Evolutionary conservation across 2,329 filamentous ascomycete genomes (phyloP), one percentile per base, ranked within the genome.

Genomic region (Aspergillus pseudoglaucus): DNA sequence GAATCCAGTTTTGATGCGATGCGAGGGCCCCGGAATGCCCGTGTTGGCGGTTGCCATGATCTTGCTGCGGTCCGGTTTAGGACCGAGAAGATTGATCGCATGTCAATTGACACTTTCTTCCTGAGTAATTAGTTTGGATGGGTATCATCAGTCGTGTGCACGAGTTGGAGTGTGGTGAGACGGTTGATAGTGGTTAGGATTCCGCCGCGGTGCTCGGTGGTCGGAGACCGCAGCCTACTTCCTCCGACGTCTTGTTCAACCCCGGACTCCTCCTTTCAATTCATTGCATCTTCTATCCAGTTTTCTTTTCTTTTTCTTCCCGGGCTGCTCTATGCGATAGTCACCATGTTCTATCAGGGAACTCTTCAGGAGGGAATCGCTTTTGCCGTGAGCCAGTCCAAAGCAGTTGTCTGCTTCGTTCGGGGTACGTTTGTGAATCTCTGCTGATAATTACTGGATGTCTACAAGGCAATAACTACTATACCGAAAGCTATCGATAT

Each of bases 361-460:
- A 83, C 82, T 51, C 70, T 96, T 17, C 87, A 94, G 59, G 84
- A 85, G 59, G 90, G 88, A 49, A 94, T 96, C 58, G 77, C 80
- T 27, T 75, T 80, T 17, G 89, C 90, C 10, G 77, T 96, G 6
- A 79, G 81, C 51, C 76, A 90, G 65, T 75, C 81, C 50, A 94
- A 91, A 68, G 77, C 86, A 15, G 87, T 96, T 0, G 79, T 87
- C 25, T 95, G 89, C 70, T 94, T 96, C 67, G 84, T 95, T 27
- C 81, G 83, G 61, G 85, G 88, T 89, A 67, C 55, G 74, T 53
- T 25, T 20, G 5, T 40, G 39, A 53, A 51, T 54, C 52, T 47
- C 53, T 50, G 51, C 52, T 49, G 14, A 15, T 8, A 35, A n/a
- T n/a, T 30, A 30, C 10, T 30, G 25, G 33, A 35, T 35, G 2